Base-by-base conservation (phyloP, 2,329 filamentous ascomycete species). In the Nemania sp. region DNA sequence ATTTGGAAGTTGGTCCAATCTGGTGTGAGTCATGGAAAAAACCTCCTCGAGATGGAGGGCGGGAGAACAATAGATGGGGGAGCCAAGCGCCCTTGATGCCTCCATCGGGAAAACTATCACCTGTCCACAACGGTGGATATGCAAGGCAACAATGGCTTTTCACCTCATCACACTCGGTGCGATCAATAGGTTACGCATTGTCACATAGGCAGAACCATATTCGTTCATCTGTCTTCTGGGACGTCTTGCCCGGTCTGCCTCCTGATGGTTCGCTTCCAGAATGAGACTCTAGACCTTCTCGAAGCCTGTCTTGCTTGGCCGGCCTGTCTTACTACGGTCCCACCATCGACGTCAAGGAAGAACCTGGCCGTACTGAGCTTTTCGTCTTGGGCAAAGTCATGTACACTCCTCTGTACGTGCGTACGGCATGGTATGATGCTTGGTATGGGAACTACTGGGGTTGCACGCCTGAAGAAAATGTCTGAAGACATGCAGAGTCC, bases 21-120 rank as follows among this genome's bases (percentile, higher is more conserved):
- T 48, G 22, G 26, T 34, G 40, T 57, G 55, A 57, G 55, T 57
- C 55, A 57, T 51, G 23, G 22, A 39, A 23, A 30, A 42, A 28
- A 42, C 19, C 28, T 24, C 8, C 14, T 43, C 15, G 33, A 36
- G 24, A 30, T 30, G 40, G 22, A 19, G 15, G 15, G 33, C 33
- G 14, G 15, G 33, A n/a, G n/a, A n/a, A n/a, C 28, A 41, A 30
- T 30, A 19, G n/a, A 30, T 14, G 23, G 48, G 22, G 24, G 15
- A 31, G 41, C 24, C 12, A 33, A 40, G 41, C 24, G 17, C 24
- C 19, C 20, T 49, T 28, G 39, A 30, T 28, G 23, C 44, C 39
- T 49, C 14, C 28, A 53, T 56, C n/a, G 6, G 39, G 53, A 52
- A 56, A 49, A 40, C 53, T 56, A 34, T 11, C 28, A 31, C n/a